These are phyloP conservation scores for Sphenostylis stenocarpa DNA, from an alignment of 306 rosid genomes.

Conservation along the genomic window DNA sequence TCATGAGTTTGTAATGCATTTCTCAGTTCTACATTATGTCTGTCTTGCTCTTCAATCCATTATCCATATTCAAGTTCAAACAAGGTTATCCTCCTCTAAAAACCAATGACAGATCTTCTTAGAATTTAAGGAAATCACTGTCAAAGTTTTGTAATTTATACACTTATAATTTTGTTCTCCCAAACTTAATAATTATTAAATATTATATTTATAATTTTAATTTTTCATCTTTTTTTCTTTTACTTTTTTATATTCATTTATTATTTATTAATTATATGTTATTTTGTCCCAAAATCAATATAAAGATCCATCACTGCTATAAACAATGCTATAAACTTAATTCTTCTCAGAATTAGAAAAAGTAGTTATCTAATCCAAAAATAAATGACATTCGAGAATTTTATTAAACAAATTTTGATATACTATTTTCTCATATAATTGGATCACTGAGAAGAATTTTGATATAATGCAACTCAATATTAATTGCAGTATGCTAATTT, in stretches of 20 bases:
- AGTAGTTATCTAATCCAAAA: not conserved
- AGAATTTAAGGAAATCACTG: too few relatives aligned
- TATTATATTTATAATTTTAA: too few relatives aligned
- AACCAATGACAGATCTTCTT: too few relatives aligned
- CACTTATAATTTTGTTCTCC: too few relatives aligned
- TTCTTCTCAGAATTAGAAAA: not conserved
- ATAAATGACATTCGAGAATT: not conserved
- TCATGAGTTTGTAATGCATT: conserved; percentile 57
- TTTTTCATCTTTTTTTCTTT: too few relatives aligned
- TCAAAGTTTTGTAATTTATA: too few relatives aligned
- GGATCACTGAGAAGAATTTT: not conserved
- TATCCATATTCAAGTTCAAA: conserved; percentile 70
- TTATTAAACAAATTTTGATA: not conserved
- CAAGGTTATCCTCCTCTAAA: conserved; percentile 51
- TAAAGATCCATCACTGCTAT: too few relatives aligned
- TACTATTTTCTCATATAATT: not conserved
- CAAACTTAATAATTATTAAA: too few relatives aligned
- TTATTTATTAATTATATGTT: too few relatives aligned
- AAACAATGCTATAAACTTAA: conserved; percentile 1
- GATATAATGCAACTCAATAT: not conserved
- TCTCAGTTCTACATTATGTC: conserved; percentile 61
- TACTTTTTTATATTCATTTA: too few relatives aligned
- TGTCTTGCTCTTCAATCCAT: conserved; percentile 74
- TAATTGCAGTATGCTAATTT: too few relatives aligned
- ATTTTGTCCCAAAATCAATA: too few relatives aligned